phyloP scores from a whole-genome alignment of 1,284 basidiomycete genomes.

The Anthracocystis setariae region DNA sequence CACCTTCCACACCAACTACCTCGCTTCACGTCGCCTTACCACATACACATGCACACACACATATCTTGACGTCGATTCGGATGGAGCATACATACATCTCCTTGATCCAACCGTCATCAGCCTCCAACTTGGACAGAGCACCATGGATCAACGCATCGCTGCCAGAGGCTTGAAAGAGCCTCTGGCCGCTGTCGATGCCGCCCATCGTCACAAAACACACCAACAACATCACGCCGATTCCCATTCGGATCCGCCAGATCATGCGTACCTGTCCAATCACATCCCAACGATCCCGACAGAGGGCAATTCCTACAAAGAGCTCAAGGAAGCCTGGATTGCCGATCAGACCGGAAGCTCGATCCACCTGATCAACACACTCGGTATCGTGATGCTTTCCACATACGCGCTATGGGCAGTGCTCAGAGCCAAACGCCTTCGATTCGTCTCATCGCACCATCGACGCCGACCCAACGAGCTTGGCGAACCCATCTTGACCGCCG shows the following conservation, averaged over 20 bases:
- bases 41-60: conserved; percentile 1
- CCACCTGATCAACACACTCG: conserved; percentile 79
- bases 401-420: conserved; percentile 25
- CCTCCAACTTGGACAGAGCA: not conserved
- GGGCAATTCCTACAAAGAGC: conserved; percentile 75
- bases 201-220: conserved; percentile 24
- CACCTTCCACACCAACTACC: no score
- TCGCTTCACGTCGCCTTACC: not conserved
- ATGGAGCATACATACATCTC: no score
- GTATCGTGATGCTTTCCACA: conserved; percentile 78
- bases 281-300: not conserved
- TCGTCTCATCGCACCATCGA: conserved; percentile 11
- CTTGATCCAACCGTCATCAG: no score
- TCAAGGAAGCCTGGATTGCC: conserved; percentile 88
- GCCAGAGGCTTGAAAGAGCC: conserved; percentile 15
- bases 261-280: not conserved
- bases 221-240: conserved; percentile 4
- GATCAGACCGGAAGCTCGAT: conserved; percentile 81
- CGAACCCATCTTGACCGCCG: not conserved
- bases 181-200: conserved; percentile 23
- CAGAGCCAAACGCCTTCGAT: conserved; percentile 23
- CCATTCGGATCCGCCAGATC: conserved; percentile 6
- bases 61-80: no score
- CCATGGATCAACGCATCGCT: conserved; percentile 18
- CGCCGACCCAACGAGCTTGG: not conserved